Evolutionary conservation across 352 stramenopile genomes (phyloP), one percentile per base, ranked within the genome.

Genomic region (Blastocystis sp.): DNA sequence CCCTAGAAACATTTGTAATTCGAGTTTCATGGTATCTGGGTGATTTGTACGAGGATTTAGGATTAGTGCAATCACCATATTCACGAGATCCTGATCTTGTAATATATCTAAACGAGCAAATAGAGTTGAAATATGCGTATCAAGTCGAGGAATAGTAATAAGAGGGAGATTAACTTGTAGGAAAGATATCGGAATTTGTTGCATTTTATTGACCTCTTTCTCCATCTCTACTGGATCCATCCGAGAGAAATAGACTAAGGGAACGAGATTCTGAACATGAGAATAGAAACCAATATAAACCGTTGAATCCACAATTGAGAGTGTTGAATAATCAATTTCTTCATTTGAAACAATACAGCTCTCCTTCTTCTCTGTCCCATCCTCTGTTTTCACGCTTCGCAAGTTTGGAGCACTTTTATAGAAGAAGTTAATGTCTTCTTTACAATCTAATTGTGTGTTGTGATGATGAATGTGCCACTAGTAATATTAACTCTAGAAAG

Each of bases 381-480:
- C 33, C 27, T 69, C 73, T 19, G 59, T 40, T 17, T 84, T 53
- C 27, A 84, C 40, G 1, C 40, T 53, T n/a, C 33, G 51, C 5
- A 84, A 37, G 51, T 84, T 66, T 33, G 73, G 73, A 53, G 73
- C 73, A 27, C 15, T 53, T 68, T 84, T 24, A 40, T 84, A 84
- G 51, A 84, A 84, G 30, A 84, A 84, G 9, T 68, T 51, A 66
- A 84, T 84, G 30, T 84, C 48, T 5, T 84, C 48, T 17, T 22
- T 51, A 2, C 19, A 48, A 19, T 84, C 73, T 9, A 40, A 19
- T 22, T 68, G 17, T 24, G n/a, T 84, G n/a, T 69, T 68, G 73
- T 84, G 68, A 33, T 84, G 44, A 48, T 84, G 73, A 69, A 84
- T 40, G 53, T 84, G 73, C 73, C 73, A 84, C 73, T 84, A 84